Base-by-base conservation (phyloP, 192 early-diverging fungal genomes). In the Coemansia sp. region DNA sequence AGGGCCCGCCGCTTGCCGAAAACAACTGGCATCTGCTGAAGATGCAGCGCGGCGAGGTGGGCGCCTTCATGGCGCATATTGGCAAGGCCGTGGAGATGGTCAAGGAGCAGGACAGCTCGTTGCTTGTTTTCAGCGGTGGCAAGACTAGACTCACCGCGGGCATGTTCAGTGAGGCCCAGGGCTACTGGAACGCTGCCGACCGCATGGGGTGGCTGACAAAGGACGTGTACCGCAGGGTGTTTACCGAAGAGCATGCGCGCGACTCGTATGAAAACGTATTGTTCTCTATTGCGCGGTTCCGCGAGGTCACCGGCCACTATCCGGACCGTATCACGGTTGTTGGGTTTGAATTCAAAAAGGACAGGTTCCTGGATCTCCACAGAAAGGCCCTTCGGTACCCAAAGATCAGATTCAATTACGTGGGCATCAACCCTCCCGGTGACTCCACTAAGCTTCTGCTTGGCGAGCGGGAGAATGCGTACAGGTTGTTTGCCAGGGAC, bases 231-330 rank as follows among this genome's bases (percentile, higher is more conserved):
- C 72, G 73, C 42, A 72, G 84, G 38, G 76, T 77, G 40, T 67
- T 73, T 50, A 79, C 85, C 20, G 85, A 86, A 51, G 83, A 86
- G 61, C 77, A 67, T 71, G 82, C 85, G 2, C 75, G 77, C 38
- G 85, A 86, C 66, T 86, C 85, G 51, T 84, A 74, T 49, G 83
- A 86, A 57, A 86, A 86, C 61, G 68, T 86, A 17, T 51, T 86
- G 32, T 86, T 83, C 40, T 80, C 80, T 37, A 72, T 86, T 20
- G 84, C 83, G 6, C 75, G 85, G 39, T 86, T 84, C 64, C 74
- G 65, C 49, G 85, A 84, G 49, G 61, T 84, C 43, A 86, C 85
- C 0, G 85, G 82, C 16, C 65, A 70, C 12, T 84, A 84, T 38
- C 83, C 83, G 44, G 67, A 70, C 63, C 72, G 79, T 11, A 66